Evolutionary conservation across 2,329 filamentous ascomycete species (phyloP), one percentile per base, ranked within the genome.

Genomic region (Neofusicoccum cordaticola): DNA sequence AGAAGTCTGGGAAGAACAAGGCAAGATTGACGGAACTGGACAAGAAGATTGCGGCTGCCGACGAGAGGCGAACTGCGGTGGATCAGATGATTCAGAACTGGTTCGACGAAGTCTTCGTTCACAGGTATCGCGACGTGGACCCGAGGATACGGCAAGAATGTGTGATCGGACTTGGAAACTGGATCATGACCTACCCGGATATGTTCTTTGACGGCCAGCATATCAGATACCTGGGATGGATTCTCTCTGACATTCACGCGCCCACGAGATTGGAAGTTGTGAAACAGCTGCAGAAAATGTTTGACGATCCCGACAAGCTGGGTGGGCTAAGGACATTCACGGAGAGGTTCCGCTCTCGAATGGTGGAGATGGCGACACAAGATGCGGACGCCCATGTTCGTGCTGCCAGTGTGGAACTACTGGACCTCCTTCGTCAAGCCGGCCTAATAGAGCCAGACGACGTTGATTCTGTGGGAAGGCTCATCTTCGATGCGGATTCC

Each of bases 81-180:
- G 88, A 91, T 68, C 84, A 85, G 35, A 84, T 89, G 66, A 88
- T 98, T 65, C 89, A 89, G 69, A 92, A 96, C 69, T 92, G 93
- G 71, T 96, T 98, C 73, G 91, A 97, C 70, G 91, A 91, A 1
- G 89, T 98, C 52, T 99, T 97, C 74, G 90, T 97, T 35, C 94
- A 99, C 77, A 89, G 95, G 53, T 99, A 98, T 77, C 91, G 95
- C 67, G 95, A 99, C 74, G 87, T 97, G 35, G 95, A 99, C 72
- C 87, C 92, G 6, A 91, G 87, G 71, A 96, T 99, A 69, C 87
- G 95, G 62, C 88, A 90, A 0, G 94, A 97, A 72, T 97, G 94
- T 73, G 89, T 96, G 27, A 88, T 90, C 68, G 92, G 92, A 13
- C 83, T 99, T 8, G 93, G 93, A 34, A 85, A 88, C 45, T 99